Evolutionary conservation across 306 rosid species (phyloP).

Genomic region (Trifolium subterraneum): DNA sequence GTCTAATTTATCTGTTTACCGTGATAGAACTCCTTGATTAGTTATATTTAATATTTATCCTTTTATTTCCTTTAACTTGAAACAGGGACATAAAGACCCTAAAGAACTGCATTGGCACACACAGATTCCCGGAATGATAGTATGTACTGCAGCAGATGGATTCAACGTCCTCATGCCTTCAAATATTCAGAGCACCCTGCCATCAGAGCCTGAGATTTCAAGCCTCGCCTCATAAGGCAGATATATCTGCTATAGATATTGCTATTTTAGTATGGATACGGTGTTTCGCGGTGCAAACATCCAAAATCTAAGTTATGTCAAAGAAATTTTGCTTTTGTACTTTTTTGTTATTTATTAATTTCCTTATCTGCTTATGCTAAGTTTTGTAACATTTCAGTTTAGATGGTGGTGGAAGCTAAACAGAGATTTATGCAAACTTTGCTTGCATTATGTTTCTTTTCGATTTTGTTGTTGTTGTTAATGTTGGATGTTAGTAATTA

Average conservation of each 20-base stretch:
- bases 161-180: constrained; percentile 94
- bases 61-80: constrained; percentile 2
- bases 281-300: constrained; percentile 12
- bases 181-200: constrained; percentile 80
- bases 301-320: constrained; percentile 13
- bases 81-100: constrained; percentile 91
- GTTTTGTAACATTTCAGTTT: constrained; percentile 10
- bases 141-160: constrained; percentile 92
- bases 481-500: neutral
- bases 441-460: neutral
- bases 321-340: constrained; percentile 17
- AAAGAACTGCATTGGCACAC: constrained; percentile 96
- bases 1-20: neutral
- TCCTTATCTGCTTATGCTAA: constrained; percentile 12
- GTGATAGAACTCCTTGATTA: neutral
- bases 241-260: neutral
- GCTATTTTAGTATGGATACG: constrained; percentile 5
- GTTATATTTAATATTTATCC: neutral
- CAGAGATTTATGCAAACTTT: neutral
- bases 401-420: neutral
- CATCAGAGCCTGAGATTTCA: constrained; percentile 50
- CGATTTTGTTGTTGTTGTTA: neutral
- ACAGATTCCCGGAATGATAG: constrained; percentile 97
- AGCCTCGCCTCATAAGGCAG: neutral
- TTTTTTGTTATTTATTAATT: neutral